Percentiles rank a stretch among this genome's conserved stretches.
Evolutionary conservation across 345 rosid species (phyloP).

Genomic region (Arabis hirsuta): DNA sequence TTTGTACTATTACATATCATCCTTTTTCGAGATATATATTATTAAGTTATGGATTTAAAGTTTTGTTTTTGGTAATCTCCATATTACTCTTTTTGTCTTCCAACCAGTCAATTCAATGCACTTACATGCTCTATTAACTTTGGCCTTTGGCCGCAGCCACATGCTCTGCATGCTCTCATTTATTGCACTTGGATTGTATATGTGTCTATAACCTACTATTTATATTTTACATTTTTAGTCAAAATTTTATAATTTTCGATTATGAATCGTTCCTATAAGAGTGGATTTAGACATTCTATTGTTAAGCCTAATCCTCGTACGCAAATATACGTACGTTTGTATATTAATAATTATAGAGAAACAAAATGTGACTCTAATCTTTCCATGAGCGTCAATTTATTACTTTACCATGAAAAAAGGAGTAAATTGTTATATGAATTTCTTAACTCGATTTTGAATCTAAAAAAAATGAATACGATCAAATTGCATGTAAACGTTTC

Average conservation of each 20-base stretch:
- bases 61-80: constrained; percentile 1
- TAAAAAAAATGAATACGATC: background rate
- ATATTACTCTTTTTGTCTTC: constrained; percentile 12
- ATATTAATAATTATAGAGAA: background rate
- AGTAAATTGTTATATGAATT: no score
- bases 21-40: no score
- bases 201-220: background rate
- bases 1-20: no score
- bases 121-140: constrained; percentile 32
- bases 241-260: background rate
- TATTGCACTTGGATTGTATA: constrained; percentile 28
- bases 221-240: background rate
- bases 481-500: background rate
- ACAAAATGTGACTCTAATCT: constrained; percentile 1
- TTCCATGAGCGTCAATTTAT: background rate
- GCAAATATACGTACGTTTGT: background rate
- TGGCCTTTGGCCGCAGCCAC: constrained; percentile 36
- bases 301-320: background rate
- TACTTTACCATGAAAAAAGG: background rate
- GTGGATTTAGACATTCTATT: background rate
- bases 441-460: background rate
- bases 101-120: constrained; percentile 37
- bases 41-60: no score
- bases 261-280: background rate
- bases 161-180: constrained; percentile 44